A percentile compares a stretch with the other conserved stretches of the same genome.
phyloP scores from a whole-genome alignment of 495 filamentous ascomycete species.

The Parathielavia hyrcaniae region DNA sequence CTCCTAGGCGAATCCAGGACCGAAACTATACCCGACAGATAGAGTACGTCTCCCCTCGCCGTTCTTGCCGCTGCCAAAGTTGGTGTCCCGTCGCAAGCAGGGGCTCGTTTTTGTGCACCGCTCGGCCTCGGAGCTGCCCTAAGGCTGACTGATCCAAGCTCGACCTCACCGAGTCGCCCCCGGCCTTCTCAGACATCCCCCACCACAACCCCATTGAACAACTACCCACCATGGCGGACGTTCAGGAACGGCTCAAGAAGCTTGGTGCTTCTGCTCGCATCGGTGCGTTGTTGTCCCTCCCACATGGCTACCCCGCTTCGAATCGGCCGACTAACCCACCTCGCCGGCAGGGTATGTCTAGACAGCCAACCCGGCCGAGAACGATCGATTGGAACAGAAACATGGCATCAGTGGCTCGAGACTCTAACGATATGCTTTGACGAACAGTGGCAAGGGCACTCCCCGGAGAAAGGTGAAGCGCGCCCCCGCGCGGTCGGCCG shows the following conservation, averaged over 20 bases:
- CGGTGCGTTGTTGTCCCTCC: constrained; percentile 51
- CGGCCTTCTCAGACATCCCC: constrained; percentile 16
- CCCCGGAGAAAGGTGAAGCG: constrained; percentile 98
- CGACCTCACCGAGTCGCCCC: constrained; percentile 25
- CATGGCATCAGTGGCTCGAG: constrained; percentile 11
- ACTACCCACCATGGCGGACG: constrained; percentile 56
- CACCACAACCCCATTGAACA: constrained; percentile 19
- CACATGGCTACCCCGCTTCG: constrained; percentile 3
- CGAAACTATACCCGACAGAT: constrained; percentile 19
- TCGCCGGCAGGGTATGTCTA: constrained; percentile 26
- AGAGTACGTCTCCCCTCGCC: constrained; percentile 22
- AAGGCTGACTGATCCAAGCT: constrained; percentile 22
- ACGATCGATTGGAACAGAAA: not conserved
- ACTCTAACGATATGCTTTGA: constrained; percentile 25
- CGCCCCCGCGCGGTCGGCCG: constrained; percentile 79
- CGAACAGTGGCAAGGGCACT: constrained; percentile 86
- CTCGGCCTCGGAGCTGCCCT: constrained; percentile 12
- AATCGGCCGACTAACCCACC: constrained; percentile 22
- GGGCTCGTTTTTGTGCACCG: constrained; percentile 9
- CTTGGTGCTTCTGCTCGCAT: constrained; percentile 71
- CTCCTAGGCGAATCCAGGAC: constrained; percentile 19
- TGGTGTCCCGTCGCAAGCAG: not conserved
- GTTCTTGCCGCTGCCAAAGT: constrained; percentile 6
- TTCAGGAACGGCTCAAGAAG: constrained; percentile 64
- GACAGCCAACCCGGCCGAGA: constrained; percentile 5